Percentiles rank a stretch among this genome's conserved stretches.
Evolutionary conservation across 768 basidiomycete genomes (phyloP).

Genomic region (Suillus placidus): DNA sequence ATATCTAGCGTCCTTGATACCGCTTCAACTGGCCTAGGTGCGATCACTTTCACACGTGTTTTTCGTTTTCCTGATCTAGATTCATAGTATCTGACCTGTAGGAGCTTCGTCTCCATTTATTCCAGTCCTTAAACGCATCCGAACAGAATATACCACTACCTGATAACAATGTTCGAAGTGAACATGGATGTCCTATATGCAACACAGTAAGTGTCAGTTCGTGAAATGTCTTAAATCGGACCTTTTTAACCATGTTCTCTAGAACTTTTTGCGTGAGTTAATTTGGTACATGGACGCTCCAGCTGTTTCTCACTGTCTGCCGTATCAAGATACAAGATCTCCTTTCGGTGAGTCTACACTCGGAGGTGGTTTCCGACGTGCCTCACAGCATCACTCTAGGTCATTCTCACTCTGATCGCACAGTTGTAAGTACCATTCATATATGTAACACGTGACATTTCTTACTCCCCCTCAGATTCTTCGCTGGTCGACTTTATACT

Average conservation of each 20-base stretch:
- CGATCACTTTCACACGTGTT: constrained; percentile 2
- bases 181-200: constrained; percentile 27
- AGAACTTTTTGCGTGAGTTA: constrained; percentile 36
- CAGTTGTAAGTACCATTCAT: constrained; percentile 21
- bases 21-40: constrained; percentile 27
- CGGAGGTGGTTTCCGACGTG: background rate
- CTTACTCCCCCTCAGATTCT: constrained; percentile 23
- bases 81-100: constrained; percentile 32
- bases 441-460: background rate
- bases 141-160: constrained; percentile 32
- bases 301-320: constrained; percentile 2
- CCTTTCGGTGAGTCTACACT: constrained; percentile 25
- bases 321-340: constrained; percentile 26
- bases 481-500: constrained; percentile 26
- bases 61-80: constrained; percentile 10
- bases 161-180: constrained; percentile 29
- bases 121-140: constrained; percentile 14
- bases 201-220: constrained; percentile 23
- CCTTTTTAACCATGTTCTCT: constrained; percentile 5
- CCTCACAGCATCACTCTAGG: constrained; percentile 14
- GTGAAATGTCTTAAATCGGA: no score
- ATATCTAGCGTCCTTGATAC: constrained; percentile 27
- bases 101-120: background rate
- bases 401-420: constrained; percentile 29
- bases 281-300: background rate